Base-by-base conservation (phyloP, 2,329 filamentous ascomycete species). In the Huntiella savannae region DNA sequence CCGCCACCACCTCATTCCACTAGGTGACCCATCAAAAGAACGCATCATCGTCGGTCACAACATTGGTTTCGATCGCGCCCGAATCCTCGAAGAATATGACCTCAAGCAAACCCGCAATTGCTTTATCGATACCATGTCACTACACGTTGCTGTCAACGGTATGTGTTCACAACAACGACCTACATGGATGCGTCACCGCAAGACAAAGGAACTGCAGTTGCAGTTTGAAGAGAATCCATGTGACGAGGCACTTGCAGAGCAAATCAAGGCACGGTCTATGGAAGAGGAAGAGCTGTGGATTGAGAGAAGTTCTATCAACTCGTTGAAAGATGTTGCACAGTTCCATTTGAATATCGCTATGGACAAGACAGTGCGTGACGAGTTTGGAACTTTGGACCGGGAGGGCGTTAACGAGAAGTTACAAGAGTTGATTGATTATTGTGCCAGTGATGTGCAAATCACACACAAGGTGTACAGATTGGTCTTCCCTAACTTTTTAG, bases 121-220 rank as follows among this genome's bases (percentile, higher is more conserved):
- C 38, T 98, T 94, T 58, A 63, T 98, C 44, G 91, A 98, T 59
- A 98, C 91, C 28, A 98, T 98, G 91, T 96, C 88, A 1, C 66
- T 98, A 15, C 91, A 98, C 59, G 88, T 94, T 5, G 92, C 92
- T 2, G 88, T 94, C 17, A 98, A 98, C 58, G 91, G 91, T 51
- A 98, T 98, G 91, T 98, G 91, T 62, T 96, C 91, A 16, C 79
- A 82, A 53, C 91, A 98, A 60, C 75, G 91, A 43, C 91, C 92
- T 6, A 94, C 84, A 0, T 98, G 91, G 91, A 86, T 95, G 79
- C 92, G 84, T 60, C 84, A 94, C 60, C 82, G 85, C 58, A 98
- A 98, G 64, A 85, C 80, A 53, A 73, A 80, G 49, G 88, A 96
- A 57, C 56, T 88, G 40, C 70, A 84, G 43, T 87, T 95, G 51